A percentile compares a stretch with the other conserved stretches of the same genome.
phyloP scores from a whole-genome alignment of 2,329 filamentous ascomycete genomes.

The Fusarium gaditjirri region DNA sequence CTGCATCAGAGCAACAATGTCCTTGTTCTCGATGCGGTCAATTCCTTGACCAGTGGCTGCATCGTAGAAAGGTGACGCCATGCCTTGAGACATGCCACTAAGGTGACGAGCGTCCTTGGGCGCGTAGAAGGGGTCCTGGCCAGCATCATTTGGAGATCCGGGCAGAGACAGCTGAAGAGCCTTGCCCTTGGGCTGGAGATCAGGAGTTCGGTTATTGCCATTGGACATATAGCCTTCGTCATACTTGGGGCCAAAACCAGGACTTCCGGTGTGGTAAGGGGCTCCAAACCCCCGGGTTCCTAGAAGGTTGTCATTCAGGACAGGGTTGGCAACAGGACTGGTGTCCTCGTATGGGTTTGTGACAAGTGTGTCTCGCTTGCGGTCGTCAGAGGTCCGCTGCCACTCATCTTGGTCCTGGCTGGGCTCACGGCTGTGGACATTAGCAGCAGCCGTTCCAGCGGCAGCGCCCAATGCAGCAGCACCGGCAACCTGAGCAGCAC shows the following conservation, averaged over 20 bases:
- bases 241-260: constrained; percentile 67
- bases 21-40: constrained; percentile 93
- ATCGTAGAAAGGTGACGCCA: constrained; percentile 90
- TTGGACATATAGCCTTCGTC: constrained; percentile 95
- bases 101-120: constrained; percentile 71
- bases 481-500: constrained; percentile 63
- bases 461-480: constrained; percentile 56
- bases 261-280: constrained; percentile 65
- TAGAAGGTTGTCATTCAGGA: constrained; percentile 62
- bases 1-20: constrained; percentile 97
- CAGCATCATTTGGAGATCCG: constrained; percentile 60
- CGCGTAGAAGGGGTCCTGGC: constrained; percentile 74
- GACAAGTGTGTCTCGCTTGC: constrained; percentile 72
- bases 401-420: constrained; percentile 72
- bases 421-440: constrained; percentile 61
- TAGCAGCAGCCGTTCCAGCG: constrained; percentile 54
- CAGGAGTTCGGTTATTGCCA: constrained; percentile 66
- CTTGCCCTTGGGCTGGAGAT: constrained; percentile 65
- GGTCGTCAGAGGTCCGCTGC: constrained; percentile 69
- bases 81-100: constrained; percentile 91
- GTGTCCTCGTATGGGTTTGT: constrained; percentile 75
- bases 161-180: constrained; percentile 59
- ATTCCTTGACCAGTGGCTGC: constrained; percentile 87
- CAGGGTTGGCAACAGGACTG: constrained; percentile 69
- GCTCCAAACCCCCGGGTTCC: constrained; percentile 54